Conservation (phyloP, 345 rosid species). For the Clausena lansium region DNA sequence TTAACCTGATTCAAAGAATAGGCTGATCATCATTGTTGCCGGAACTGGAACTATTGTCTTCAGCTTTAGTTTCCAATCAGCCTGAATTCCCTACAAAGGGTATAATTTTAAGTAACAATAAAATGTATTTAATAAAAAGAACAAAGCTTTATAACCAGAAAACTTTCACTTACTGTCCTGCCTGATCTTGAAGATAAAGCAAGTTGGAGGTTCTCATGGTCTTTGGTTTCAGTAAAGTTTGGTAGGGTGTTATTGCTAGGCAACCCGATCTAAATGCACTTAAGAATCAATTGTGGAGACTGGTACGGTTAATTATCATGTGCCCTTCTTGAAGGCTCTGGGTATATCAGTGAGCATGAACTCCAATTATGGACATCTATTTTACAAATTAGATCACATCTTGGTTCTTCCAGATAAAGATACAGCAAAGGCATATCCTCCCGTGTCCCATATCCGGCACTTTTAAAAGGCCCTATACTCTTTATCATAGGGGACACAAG, state of each 20-base stretch:
- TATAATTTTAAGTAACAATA: background rate
- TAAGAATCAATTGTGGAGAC: conserved; percentile 23
- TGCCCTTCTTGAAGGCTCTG: conserved; percentile 25
- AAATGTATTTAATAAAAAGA: background rate
- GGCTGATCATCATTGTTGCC: conserved; percentile 21
- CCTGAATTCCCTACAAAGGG: conserved; percentile 10
- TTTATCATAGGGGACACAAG: conserved; percentile 20
- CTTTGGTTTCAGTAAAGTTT: conserved; percentile 24
- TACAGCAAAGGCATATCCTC: conserved; percentile 28
- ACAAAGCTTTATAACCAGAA: background rate
- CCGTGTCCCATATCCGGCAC: conserved; percentile 20
- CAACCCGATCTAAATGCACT: conserved; percentile 13
- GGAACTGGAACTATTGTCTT: conserved; percentile 23
- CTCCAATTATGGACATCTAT: conserved; percentile 25
- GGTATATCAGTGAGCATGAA: conserved; percentile 22
- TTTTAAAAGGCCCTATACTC: conserved; percentile 26
- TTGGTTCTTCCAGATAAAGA: conserved; percentile 29
- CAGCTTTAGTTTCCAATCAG: conserved; percentile 3
- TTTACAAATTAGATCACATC: conserved; percentile 21
- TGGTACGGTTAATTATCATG: conserved; percentile 27
- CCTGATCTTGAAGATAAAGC: conserved; percentile 26
- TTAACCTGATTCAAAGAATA: background rate
- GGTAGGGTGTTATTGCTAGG: conserved; percentile 16
- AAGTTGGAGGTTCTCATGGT: conserved; percentile 12
- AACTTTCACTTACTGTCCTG: conserved; percentile 9